phyloP scores from a whole-genome alignment of 768 basidiomycete genomes.

The Suillus paluster region DNA sequence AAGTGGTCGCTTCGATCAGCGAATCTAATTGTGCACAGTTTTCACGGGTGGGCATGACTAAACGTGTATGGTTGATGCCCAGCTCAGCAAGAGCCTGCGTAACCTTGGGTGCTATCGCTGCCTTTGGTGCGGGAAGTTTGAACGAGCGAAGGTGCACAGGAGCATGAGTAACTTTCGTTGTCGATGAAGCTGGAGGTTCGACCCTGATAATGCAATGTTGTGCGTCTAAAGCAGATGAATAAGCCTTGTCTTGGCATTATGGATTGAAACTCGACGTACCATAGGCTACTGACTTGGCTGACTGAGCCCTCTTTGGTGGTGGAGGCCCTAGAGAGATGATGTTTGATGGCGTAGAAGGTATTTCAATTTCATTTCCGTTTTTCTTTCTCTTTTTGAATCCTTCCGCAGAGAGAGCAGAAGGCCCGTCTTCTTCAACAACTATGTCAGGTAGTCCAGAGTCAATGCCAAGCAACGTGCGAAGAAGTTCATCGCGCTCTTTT shows the following conservation, averaged over 20 bases:
- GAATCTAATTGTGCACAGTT: conserved; percentile 77
- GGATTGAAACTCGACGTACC: conserved; percentile 44
- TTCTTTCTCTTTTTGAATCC: conserved; percentile 60
- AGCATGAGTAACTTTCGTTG: conserved; percentile 75
- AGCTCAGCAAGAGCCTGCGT: conserved; percentile 78
- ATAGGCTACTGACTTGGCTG: conserved; percentile 60
- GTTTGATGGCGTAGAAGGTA: conserved; percentile 39
- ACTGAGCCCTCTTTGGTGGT: conserved; percentile 42
- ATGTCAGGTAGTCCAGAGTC: conserved; percentile 86
- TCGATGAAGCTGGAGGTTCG: conserved; percentile 52
- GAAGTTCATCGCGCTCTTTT: conserved; percentile 84
- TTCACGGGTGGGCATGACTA: conserved; percentile 94
- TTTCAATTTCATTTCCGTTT: conserved; percentile 34
- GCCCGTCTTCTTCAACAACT: conserved; percentile 63
- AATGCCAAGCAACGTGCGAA: conserved; percentile 82
- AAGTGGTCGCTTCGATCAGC: conserved; percentile 70
- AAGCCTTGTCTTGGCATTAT: conserved; percentile 13
- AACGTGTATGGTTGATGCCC: conserved; percentile 67
- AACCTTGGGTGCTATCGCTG: conserved; percentile 74
- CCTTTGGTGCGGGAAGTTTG: conserved; percentile 82
- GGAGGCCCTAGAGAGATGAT: conserved; percentile 44
- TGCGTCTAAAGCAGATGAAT: conserved; percentile 50
- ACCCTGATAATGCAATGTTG: conserved; percentile 75
- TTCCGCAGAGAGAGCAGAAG: conserved; percentile 50
- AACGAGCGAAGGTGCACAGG: conserved; percentile 86